Percentiles rank a stretch among this genome's conserved stretches.
Conservation (phyloP, 805 yeast species). For the Tetrapisispora nanseiensis region DNA sequence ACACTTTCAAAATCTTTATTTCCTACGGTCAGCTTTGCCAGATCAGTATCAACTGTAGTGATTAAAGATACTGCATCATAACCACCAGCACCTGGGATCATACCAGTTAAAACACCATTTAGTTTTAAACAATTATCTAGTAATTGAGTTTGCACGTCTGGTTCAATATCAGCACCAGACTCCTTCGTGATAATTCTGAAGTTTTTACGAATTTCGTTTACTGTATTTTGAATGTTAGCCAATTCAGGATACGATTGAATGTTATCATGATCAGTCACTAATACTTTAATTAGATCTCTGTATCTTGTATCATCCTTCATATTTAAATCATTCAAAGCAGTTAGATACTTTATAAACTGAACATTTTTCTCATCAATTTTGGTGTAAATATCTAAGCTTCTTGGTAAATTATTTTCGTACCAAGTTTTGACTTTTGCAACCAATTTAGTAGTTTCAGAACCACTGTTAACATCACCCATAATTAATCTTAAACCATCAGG, state of each 20-base stretch:
- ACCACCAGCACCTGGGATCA: slow-evolving; percentile 98
- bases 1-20: slow-evolving; percentile 37
- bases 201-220: slow-evolving; percentile 43
- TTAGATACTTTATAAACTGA: slow-evolving; percentile 42
- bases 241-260: slow-evolving; percentile 19
- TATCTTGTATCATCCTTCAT: slow-evolving; percentile 31
- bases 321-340: slow-evolving; percentile 31
- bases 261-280: slow-evolving; percentile 7
- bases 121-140: slow-evolving; percentile 48
- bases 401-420: slow-evolving; percentile 45
- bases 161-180: slow-evolving; percentile 85
- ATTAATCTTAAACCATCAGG: slow-evolving; percentile 62
- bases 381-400: slow-evolving; percentile 43
- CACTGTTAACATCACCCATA: slow-evolving; percentile 91
- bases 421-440: slow-evolving; percentile 69
- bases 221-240: slow-evolving; percentile 32
- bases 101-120: slow-evolving; percentile 84
- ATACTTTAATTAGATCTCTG: slow-evolving; percentile 13
- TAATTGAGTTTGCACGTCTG: slow-evolving; percentile 59
- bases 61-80: slow-evolving; percentile 82
- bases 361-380: slow-evolving; percentile 50
- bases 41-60: slow-evolving; percentile 38
- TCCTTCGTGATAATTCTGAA: slow-evolving; percentile 51
- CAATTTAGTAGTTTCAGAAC: slow-evolving; percentile 89
- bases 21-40: slow-evolving; percentile 22